Base-by-base conservation (phyloP, 306 rosid species). In the Delonix regia region DNA sequence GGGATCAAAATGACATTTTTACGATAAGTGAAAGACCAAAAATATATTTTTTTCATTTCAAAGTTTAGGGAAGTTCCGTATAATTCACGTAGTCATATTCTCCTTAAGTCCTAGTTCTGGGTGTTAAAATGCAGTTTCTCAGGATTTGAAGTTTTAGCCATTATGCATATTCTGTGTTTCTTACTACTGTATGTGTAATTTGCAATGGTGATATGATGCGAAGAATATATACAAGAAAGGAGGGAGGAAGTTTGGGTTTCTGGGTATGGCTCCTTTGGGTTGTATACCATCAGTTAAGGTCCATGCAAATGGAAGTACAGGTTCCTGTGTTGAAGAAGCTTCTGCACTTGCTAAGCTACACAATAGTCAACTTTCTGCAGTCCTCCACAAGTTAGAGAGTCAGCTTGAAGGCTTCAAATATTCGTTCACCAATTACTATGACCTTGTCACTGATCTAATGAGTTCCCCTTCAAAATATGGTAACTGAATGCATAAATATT, bases 401-500 rank as follows among this genome's bases (percentile, higher is more conserved):
- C 49, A 71, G 4, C 79, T 85, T 45, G 21, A 49, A 38, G 91
- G 86, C 60, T 81, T 88, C 53, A 79, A 68, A 30, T 87, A 82
- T 56, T 77, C 87, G 28, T n/a, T 39, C 9, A 21, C 56, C 27
- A 30, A 84, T 52, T 19, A 22, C 42, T 82, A 59, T 71, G 36
- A 11, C 5, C 0, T 39, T 5, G 7, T 12, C 1, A 9, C 9
- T 9, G 76, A 72, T 16, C 8, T 59, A 19, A 66, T 73, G 3
- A 38, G 61, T 13, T 25, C 73, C 67, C 90, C 86, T 60, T 51
- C 77, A 61, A 84, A 80, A 76, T 84, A 84, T 42, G 86, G 88
- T 84, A 79, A 9, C 36, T 64, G 6, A 36, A 36, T 34, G 24
- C 15, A 18, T 18, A 18, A 49, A n/a, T n/a, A n/a, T n/a, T n/a